phyloP scores from a whole-genome alignment of 495 filamentous ascomycete species.

The Astrocystis sublimbata region DNA sequence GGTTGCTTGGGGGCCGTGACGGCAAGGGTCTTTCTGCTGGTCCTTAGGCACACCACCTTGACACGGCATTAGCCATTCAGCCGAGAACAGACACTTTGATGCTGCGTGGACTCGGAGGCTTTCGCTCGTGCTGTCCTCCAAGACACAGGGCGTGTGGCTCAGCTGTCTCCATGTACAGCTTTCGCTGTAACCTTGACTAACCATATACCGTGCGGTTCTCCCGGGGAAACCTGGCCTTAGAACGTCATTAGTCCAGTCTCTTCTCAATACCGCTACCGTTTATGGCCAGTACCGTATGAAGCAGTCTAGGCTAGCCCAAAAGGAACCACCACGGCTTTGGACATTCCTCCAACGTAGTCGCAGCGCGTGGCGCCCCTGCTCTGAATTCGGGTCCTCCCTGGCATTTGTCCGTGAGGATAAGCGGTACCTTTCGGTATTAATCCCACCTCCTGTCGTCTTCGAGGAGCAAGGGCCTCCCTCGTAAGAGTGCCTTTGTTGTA shows the following conservation, averaged over 20 bases:
- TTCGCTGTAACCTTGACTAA: conserved; percentile 30
- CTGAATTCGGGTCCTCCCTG: conserved; percentile 49
- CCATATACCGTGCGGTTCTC: conserved; percentile 35
- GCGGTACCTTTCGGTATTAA: conserved; percentile 52
- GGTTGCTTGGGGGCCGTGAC: conserved; percentile 33
- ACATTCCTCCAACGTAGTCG: conserved; percentile 31
- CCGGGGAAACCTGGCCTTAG: conserved; percentile 39
- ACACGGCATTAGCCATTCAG: conserved; percentile 58
- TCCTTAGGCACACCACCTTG: conserved; percentile 45
- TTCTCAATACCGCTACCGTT: conserved; percentile 39
- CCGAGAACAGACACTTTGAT: conserved; percentile 49
- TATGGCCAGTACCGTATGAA: conserved; percentile 33
- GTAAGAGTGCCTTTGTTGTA: conserved; percentile 45
- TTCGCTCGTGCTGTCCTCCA: conserved; percentile 37
- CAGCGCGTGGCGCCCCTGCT: conserved; percentile 46
- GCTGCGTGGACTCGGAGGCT: conserved; percentile 43
- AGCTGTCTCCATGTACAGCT: conserved; percentile 42
- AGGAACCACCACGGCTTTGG: conserved; percentile 19
- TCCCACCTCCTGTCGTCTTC: conserved; percentile 49
- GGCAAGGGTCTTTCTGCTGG: conserved; percentile 45
- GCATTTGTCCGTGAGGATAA: conserved; percentile 49
- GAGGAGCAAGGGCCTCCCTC: conserved; percentile 43
- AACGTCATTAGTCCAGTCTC: conserved; percentile 36
- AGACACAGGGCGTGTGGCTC: conserved; percentile 50
- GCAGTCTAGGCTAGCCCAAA: conserved; percentile 34